Evolutionary conservation across 164 flowering plant genomes (phyloP), one percentile per base, ranked within the genome.

Genomic region (Magnolia officinalis): DNA sequence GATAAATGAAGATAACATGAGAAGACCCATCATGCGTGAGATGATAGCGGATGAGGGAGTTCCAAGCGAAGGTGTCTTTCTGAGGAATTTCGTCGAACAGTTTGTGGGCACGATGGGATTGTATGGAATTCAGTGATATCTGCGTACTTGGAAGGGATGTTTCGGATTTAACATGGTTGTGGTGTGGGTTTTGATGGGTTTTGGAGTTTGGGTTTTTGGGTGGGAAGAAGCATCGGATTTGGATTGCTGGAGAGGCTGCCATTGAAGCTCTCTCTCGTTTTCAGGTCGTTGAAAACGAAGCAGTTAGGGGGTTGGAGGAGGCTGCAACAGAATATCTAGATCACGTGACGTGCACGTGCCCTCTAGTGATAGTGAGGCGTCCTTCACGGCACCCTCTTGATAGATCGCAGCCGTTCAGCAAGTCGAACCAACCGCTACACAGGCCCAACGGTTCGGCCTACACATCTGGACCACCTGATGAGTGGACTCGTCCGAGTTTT

Each of bases 41-140:
- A 75, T 89, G 87, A 78, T 82, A 80, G 58, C 83, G 90, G 74
- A 91, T 86, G 13, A 87, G 77, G 18, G 23, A 78, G 83, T 90
- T 92, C 93, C 94, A 92, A 66, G 87, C 77, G 74, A 82, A 89
- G 7, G 89, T 83, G 63, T 86, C 76, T 63, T 78, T 63, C 2
- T 20, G 74, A 71, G 89, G 90, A 78, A 87, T 87, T 85, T 85
- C 83, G 50, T 85, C 90, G 77, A 87, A 78, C 88, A 79, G 20
- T 11, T 81, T 79, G 79, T 63, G 79, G 81, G 82, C 72, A n/a
- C 18, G 50, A 4, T 70, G 8, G 2, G 55, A 29, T 14, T 64
- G 65, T 8, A 51, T 70, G 16, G 51, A 65, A 37, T 65, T 72
- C 8, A 19, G 13, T 3, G 24, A 31, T 11, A 37, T 21, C 68